phyloP scores from a whole-genome alignment of 2,329 filamentous ascomycete species.

The Fusarium irregulare region DNA sequence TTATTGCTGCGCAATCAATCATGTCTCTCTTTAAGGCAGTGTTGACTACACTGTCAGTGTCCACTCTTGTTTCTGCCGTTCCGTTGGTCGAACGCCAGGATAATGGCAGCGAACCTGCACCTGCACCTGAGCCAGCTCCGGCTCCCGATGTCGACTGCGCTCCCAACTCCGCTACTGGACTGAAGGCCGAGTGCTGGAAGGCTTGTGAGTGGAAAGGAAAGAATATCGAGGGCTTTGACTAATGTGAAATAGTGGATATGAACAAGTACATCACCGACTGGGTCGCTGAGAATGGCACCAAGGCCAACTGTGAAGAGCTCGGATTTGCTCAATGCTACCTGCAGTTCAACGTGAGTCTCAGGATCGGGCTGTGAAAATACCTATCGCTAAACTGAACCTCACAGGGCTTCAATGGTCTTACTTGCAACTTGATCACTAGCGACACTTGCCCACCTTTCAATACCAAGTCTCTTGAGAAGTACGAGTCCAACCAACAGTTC shows the following conservation, averaged over 20 bases:
- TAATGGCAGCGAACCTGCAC: neutral
- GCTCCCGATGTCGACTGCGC: conserved; percentile 15
- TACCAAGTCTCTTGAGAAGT: conserved; percentile 15
- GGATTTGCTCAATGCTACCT: conserved; percentile 25
- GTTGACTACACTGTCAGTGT: conserved; percentile 9
- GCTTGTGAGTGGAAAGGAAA: neutral
- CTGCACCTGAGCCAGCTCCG: neutral
- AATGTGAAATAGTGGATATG: conserved; percentile 14
- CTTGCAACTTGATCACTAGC: conserved; percentile 21
- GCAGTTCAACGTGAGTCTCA: conserved; percentile 9
- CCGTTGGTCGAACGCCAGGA: conserved; percentile 12
- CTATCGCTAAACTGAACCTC: fast-evolving
- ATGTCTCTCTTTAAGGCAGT: conserved; percentile 12
- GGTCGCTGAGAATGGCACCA: conserved; percentile 14
- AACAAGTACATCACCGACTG: conserved; percentile 28
- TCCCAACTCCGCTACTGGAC: conserved; percentile 5
- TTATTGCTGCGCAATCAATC: conserved; percentile 7
- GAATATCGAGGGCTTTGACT: fast-evolving
- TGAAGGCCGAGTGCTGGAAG: conserved; percentile 26
- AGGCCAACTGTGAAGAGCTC: conserved; percentile 12
- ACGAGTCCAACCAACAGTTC: conserved; percentile 25
- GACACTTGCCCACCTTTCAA: conserved; percentile 24
- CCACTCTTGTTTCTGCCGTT: conserved; percentile 10
- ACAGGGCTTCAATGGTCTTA: conserved; percentile 15
- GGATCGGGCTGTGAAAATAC: fast-evolving